Base-by-base conservation (phyloP, 768 basidiomycete genomes). In the Boletus pseudopeckii region DNA sequence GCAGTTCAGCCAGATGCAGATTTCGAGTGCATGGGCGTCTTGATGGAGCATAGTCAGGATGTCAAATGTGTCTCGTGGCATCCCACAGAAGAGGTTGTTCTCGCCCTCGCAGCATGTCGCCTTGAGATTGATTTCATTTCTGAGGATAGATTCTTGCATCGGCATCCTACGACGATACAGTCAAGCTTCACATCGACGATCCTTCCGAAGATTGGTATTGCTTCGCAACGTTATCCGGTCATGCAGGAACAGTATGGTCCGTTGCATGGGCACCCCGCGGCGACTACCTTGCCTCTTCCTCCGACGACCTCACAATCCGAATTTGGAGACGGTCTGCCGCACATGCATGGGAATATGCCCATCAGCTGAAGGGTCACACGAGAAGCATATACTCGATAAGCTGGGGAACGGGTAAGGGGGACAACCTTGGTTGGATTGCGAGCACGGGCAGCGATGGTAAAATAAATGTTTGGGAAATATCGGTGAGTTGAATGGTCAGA, bases 41-140 rank as follows among this genome's bases (percentile, higher is more conserved):
- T 96, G 60, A 97, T 98, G 92, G 94, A 98, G 60, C 97, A 99
- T 64, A 80, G 80, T 2, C 96, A 98, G 72, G 97, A 99, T 64
- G 94, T 99, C 50, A 99, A 99, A 72, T 88, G 79, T 54, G 85
- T 99, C 11, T 81, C 88, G 13, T 99, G 94, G 94, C 93, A 98
- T 74, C 96, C 97, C 7, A 80, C 75, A 5, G 94, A 98, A 75
- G 95, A 98, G 85, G 92, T 92, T 65, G 60, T 73, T 64, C 15
- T 39, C 15, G 4, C 26, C 54, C 49, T 54, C 37, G 11, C 39
- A 15, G 46, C 24, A 20, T 45, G 43, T 45, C 7, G 26, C 30
- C 11, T 44, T 5, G 39, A 32, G 30, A 32, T 55, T 57, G 42
- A 60, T 62, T 57, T 45, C 55, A 18, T 1, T 45, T 50, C 30